Percentiles rank a stretch among this genome's conserved stretches.
phyloP scores from a whole-genome alignment of 2,329 filamentous ascomycete genomes.

The Penicillium sp. region DNA sequence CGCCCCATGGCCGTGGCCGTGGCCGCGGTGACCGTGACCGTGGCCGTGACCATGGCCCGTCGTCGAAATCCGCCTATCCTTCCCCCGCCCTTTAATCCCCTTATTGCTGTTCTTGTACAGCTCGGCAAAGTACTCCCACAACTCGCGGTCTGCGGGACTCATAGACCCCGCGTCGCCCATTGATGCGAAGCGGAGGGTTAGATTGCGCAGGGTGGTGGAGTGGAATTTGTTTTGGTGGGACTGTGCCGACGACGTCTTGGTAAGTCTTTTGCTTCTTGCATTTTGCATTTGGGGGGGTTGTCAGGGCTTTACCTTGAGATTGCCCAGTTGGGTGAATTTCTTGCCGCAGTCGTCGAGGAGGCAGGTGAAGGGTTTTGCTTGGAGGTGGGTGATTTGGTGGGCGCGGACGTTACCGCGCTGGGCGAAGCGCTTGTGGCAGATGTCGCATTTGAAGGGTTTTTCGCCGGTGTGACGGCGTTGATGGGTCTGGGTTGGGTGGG shows the following conservation, averaged over 20 bases:
- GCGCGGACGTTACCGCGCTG: conserved; percentile 83
- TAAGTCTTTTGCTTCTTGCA: not conserved
- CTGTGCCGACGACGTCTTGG: conserved; percentile 42
- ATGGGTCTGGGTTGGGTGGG: conserved; percentile 65
- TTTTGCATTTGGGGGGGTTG: not conserved
- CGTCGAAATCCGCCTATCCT: conserved; percentile 61
- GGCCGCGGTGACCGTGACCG: not conserved
- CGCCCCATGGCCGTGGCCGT: conserved; percentile 9
- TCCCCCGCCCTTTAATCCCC: conserved; percentile 93
- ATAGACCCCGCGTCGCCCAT: conserved; percentile 64
- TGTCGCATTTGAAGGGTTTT: conserved; percentile 76
- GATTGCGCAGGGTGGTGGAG: conserved; percentile 66
- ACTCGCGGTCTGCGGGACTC: conserved; percentile 68
- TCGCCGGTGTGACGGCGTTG: conserved; percentile 85
- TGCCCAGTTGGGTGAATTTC: conserved; percentile 85
- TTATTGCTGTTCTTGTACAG: conserved; percentile 99
- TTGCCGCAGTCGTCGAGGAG: conserved; percentile 82
- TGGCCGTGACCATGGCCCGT: conserved; percentile 14
- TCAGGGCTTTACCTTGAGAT: conserved; percentile 69
- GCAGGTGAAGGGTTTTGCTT: conserved; percentile 78
- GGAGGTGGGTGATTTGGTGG: conserved; percentile 78
- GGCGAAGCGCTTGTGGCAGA: conserved; percentile 80
- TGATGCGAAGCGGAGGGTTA: conserved; percentile 71
- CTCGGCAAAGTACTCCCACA: conserved; percentile 80
- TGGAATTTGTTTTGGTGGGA: conserved; percentile 96